Evolutionary conservation across 31 red algal species (phyloP), one percentile per base, ranked within the genome.

Genomic region (Bonnemaisonia californica): DNA sequence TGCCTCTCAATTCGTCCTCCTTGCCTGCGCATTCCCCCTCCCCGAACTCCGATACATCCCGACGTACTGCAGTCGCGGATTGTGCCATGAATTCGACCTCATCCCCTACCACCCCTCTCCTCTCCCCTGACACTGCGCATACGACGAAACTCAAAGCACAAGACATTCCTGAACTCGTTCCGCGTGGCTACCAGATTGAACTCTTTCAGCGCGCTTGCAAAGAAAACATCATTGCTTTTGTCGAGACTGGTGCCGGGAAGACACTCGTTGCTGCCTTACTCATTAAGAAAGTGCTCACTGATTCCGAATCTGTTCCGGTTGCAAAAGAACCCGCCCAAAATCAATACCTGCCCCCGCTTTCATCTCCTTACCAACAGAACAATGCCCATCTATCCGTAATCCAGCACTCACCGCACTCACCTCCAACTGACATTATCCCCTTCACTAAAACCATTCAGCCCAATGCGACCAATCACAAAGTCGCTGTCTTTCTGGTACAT

Each of bases 201-300:
- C 76, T 92, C 28, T 80, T 81, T 59, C 28, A 63, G 18, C 89
- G 76, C 24, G 81, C 89, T 1, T 71, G 55, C 33, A 56, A 69
- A 22, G 82, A 68, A 31, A 92, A 92, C 55, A 48, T 92, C 76
- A 86, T 92, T 56, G 82, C 69, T 36, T 81, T 69, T 67, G 40
- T 92, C 34, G 82, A 92, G 4, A 92, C 89, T 3, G 89, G 89
- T 29, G 62, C 89, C 21, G 89, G 89, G 45, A 92, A 92, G 63
- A 92, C 89, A 0, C 82, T 92, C 5, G 68, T 92, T 23, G 61
- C 89, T 38, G 81, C 76, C 29, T 56, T 92, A 21, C 70, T 92
- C 4, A 64, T 82, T 7, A 66, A 71, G 68, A 71, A 89, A 68
- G 64, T 63, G 1, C 39, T 89, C 18, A 26, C 47, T 58, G 65